A percentile compares a stretch with the other conserved stretches of the same genome.
These are phyloP conservation scores for Auricularia cornea DNA, from an alignment of 768 basidiomycete genomes.

Conservation along the genomic window DNA sequence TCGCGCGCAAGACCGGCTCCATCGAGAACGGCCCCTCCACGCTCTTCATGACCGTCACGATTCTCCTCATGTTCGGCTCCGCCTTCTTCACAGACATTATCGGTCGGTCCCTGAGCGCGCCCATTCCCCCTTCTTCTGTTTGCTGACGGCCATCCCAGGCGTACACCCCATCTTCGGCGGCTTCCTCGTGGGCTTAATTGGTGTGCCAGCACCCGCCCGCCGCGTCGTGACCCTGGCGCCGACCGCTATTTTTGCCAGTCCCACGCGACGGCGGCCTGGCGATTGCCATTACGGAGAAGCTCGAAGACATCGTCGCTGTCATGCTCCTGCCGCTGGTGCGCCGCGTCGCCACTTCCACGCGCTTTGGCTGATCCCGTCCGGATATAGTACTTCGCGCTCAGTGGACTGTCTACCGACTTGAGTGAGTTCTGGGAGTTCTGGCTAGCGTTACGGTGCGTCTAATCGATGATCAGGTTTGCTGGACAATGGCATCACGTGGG, in stretches of 20 bases:
- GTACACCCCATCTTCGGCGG: conserved; percentile 86
- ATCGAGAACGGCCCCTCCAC: conserved; percentile 76
- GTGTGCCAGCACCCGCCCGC: background rate
- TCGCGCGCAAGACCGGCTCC: conserved; percentile 72
- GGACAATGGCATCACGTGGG: conserved; percentile 84
- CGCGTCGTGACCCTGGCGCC: background rate
- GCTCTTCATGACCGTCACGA: conserved; percentile 80
- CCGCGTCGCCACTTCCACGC: background rate
- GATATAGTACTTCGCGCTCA: conserved; percentile 79
- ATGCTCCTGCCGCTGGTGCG: conserved; percentile 76
- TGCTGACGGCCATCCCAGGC: conserved; percentile 2
- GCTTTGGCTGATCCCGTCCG: background rate
- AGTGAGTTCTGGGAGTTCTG: background rate
- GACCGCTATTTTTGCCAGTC: conserved; percentile 40
- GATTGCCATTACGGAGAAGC: conserved; percentile 81
- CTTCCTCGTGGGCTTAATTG: background rate
- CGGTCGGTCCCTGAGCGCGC: too few relatives aligned
- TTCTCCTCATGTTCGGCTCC: conserved; percentile 72
- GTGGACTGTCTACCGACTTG: conserved; percentile 84
- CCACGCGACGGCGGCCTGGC: conserved; percentile 85
- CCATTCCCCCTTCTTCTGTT: background rate
- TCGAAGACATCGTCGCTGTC: conserved; percentile 92
- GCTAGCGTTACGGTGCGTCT: background rate
- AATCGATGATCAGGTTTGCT: conserved; percentile 43
- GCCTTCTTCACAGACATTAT: conserved; percentile 93